Conservation (phyloP, 129 eudicot genomes). For the Chrysanthemum seticuspe region DNA sequence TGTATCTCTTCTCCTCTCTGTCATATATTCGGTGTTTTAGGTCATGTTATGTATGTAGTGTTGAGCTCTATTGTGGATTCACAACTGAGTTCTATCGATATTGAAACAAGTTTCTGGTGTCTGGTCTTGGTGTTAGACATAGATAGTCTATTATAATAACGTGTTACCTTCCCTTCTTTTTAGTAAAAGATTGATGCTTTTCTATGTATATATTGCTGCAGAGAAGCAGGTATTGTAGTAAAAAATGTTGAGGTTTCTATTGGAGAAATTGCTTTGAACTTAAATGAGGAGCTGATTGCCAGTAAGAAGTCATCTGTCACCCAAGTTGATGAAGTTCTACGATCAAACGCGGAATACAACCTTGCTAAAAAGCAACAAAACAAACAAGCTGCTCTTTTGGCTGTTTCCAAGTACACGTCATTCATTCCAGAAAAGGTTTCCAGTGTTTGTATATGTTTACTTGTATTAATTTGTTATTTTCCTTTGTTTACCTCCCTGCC, state of each 20-base stretch:
- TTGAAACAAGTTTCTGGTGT: too few species aligned
- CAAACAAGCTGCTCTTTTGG: slow-evolving; percentile 42
- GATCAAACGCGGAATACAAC: slow-evolving; percentile 40
- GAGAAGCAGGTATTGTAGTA: slow-evolving; percentile 81
- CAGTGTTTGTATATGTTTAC: slow-evolving; percentile 7
- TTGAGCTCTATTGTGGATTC: too few species aligned
- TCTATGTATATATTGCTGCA: slow-evolving; percentile 39
- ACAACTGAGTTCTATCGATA: too few species aligned
- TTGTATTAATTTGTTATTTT: too few species aligned
- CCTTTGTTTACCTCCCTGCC: too few species aligned
- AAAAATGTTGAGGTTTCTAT: slow-evolving; percentile 61
- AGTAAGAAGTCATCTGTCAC: slow-evolving; percentile 44
- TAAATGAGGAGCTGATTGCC: slow-evolving; percentile 62
- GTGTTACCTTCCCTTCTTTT: background rate
- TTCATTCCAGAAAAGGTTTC: slow-evolving; percentile 87
- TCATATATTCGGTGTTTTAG: too few species aligned
- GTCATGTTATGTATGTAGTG: too few species aligned
- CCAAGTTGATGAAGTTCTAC: slow-evolving; percentile 29
- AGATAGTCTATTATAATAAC: background rate
- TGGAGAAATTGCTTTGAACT: slow-evolving; percentile 68
- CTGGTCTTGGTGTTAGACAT: background rate
- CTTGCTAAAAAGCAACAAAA: slow-evolving; percentile 37
- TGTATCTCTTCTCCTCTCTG: too few species aligned
- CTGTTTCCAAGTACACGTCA: slow-evolving; percentile 51
- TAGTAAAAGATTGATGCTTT: slow-evolving; percentile 9